Evolutionary conservation across 2,329 filamentous ascomycete species (phyloP), one percentile per base, ranked within the genome.

Genomic region (Fusarium drepaniforme): DNA sequence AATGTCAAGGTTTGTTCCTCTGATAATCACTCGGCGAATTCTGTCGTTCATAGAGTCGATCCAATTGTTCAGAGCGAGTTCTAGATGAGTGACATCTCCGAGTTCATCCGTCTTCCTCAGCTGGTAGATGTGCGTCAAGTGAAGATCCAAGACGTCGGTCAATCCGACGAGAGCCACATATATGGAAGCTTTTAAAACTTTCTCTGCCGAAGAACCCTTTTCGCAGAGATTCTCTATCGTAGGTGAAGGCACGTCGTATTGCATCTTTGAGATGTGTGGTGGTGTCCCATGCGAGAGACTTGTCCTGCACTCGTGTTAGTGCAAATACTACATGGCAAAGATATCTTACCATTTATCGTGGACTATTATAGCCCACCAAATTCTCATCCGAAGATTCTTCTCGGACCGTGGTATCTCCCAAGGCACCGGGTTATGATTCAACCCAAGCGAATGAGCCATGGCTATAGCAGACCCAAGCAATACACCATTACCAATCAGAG

Each of bases 361-460:
- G 12, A 91, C 82, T 16, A 89, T 73, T 1, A 91, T 78, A 11
- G 85, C 83, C 89, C 89, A 90, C 89, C 89, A 91, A 2, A 90
- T 86, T 63, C 86, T 84, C 73, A 89, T 87, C 28, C 89, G 80
- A 7, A 89, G 72, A 13, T 82, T 79, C 76, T 90, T 90, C 72
- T 90, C 88, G 0, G 83, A 76, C 4, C 82, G 75, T 0, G 87
- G 82, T n/a, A 90, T 87, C 63, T 87, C 85, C 89, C 89, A 91
- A 5, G 80, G 80, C 2, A 83, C 80, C 0, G 89, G 87, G 56
- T 89, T 84, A 13, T 88, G 85, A 72, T 91, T 90, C 5, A 91
- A 77, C 0, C 89, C 89, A 0, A 91, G 80, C 0, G 87, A 87
- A 75, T 90, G 85, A 0, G 87, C 87, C 57, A 91, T 81, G 1